Evolutionary conservation across 768 basidiomycete species (phyloP), one percentile per base, ranked within the genome.

Genomic region (Boletus vermiculosoides): DNA sequence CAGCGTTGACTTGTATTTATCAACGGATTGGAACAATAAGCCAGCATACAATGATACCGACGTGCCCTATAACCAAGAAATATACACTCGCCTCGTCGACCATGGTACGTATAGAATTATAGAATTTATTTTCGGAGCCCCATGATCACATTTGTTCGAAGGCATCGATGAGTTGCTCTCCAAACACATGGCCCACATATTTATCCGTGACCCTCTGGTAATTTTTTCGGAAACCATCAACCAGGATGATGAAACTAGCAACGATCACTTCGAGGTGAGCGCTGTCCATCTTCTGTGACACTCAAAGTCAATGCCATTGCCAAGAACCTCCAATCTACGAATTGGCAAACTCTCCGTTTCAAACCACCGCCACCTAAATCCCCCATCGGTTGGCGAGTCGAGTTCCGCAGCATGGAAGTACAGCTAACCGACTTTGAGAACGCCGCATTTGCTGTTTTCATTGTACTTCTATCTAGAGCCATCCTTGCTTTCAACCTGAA

Each of bases 351-450:
- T 0, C 79, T 99, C 33, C 85, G 97, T 47, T 99, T 99, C 83
- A 99, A 99, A 71, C 97, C 97, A 3, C 97, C 97, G 13, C 96
- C 97, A 28, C 87, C 92, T 5, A 87, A 90, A 53, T 94, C 96
- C 6, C 71, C 85, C 8, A 98, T 98, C 53, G 97, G 96, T 33
- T 99, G 97, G 97, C 82, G 97, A 40, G 96, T 98, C 5, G 97
- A 99, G 71, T 99, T 99, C 75, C 81, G 97, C 55, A 93, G 91
- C 70, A 98, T 98, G 97, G 97, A 99, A 71, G 94, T 98, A 3
- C 97, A 98, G 68, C 83, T 98, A 69, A 98, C 97, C 10, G 97
- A 99, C 75, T 99, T 94, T 66, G 97, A 98, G 77, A 99, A 99
- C 69, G 97, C 97, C 1, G 94, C 97, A 7, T 98, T 94, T 71